Evolutionary conservation across 2,329 filamentous ascomycete species (phyloP), one percentile per base, ranked within the genome.

Genomic region (Aspergillus sp.): DNA sequence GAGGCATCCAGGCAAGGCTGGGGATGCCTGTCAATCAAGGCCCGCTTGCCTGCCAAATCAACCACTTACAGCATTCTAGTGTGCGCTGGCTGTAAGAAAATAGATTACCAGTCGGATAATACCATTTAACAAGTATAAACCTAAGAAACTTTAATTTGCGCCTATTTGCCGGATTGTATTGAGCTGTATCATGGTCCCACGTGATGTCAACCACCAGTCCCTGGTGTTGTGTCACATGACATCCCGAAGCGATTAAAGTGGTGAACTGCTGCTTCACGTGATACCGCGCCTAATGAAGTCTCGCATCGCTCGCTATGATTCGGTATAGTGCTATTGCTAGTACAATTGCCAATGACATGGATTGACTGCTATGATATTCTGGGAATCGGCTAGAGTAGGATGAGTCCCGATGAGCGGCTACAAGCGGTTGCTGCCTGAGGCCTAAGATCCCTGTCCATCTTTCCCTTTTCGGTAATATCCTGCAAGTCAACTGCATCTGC

Each of bases 231-330:
- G 41, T 50, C 47, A 50, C 47, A 15, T 50, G 47, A 50, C 25
- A 13, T 5, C 25, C 47, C 15, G 13, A 49, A n/a, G 15, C 9
- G 47, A 25, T 17, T 12, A 19, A 50, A 50, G 47, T 50, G 10
- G 25, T 21, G 25, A 30, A 30, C 15, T 10, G 4, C 25, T 32
- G 4, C 10, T n/a, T 10, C 64, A 66, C 64, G 64, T 66, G 64
- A 66, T 38, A 47, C 58, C 64, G 63, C 55, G 65, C 25, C 60
- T 45, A 12, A 12, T 30, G 28, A 30, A 30, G 28, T 10, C 28
- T 23, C 13, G 19, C 41, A 45, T 23, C 41, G 41, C 41, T 45
- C 10, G 39, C 41, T 4, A 8, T 15, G 41, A 10, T 23, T 6
- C 13, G 12, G 19, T 15, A 45, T 13, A 21, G 9, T 45, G 19